Percentiles rank a stretch among this genome's conserved stretches.
These are phyloP conservation scores for Fusarium sacchari DNA, from an alignment of 2,329 filamentous ascomycete species.

Conservation along the genomic window DNA sequence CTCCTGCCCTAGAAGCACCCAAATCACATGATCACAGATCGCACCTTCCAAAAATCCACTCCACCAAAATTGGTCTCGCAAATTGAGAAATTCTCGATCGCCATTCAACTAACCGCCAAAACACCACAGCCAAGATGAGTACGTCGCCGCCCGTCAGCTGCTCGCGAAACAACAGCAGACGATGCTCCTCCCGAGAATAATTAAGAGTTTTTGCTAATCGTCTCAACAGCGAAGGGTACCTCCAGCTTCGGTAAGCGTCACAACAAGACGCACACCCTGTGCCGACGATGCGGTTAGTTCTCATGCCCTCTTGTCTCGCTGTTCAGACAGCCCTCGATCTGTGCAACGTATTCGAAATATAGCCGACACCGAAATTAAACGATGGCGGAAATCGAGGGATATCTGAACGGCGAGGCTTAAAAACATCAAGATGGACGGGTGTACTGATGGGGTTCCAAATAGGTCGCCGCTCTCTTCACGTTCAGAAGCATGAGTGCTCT, in stretches of 20 bases:
- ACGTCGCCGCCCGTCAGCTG: conserved; percentile 50
- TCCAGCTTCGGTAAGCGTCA: conserved; percentile 74
- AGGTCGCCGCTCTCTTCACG: conserved; percentile 97
- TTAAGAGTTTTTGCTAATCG: conserved; percentile 39
- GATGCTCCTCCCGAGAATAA: conserved; percentile 27
- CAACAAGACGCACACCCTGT: conserved; percentile 98
- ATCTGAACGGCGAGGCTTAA: conserved; percentile 9
- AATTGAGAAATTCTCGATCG: conserved; percentile 50
- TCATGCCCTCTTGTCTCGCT: conserved; percentile 27
- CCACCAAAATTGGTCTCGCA: conserved; percentile 52
- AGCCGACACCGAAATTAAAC: conserved; percentile 10
- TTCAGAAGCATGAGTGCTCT: conserved; percentile 99
- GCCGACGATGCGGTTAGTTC: conserved; percentile 95
- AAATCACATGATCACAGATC: no score
- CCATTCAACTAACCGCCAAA: conserved; percentile 54
- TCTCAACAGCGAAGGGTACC: conserved; percentile 64
- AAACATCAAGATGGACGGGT: conserved; percentile 5
- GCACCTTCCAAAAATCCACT: conserved; percentile 8
- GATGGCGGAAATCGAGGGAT: conserved; percentile 29
- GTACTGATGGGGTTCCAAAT: conserved; percentile 43
- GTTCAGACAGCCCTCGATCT: conserved; percentile 24
- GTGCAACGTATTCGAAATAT: conserved; percentile 19
- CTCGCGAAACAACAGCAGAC: conserved; percentile 23
- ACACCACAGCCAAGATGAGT: conserved; percentile 67
- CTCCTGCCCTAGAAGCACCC: no score